A percentile compares a stretch with the other conserved stretches of the same genome.
phyloP scores from a whole-genome alignment of 108 stramenopile genomes.

The Mayamaea pseudoterrestris region DNA sequence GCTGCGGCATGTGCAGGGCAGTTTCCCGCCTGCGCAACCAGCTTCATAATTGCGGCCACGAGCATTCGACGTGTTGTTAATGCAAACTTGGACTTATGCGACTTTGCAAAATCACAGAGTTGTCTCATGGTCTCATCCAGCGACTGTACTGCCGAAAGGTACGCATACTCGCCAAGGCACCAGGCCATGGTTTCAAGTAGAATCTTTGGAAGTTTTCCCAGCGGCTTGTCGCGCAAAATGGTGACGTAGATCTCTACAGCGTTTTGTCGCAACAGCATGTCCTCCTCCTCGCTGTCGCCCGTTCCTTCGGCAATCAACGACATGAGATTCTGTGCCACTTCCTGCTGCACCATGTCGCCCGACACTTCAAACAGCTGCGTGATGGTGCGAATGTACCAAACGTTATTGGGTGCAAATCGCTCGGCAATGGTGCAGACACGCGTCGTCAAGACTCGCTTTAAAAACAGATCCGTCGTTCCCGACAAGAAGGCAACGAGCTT shows the following conservation, averaged over 20 bases:
- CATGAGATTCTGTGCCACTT: constrained; percentile 93
- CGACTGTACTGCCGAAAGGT: constrained; percentile 50
- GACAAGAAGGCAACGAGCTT: constrained; percentile 81
- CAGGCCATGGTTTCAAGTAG: constrained; percentile 93
- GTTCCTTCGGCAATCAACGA: constrained; percentile 92
- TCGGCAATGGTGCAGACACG: constrained; percentile 91
- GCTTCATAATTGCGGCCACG: constrained; percentile 86
- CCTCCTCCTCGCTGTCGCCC: constrained; percentile 89
- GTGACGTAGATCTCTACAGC: constrained; percentile 87
- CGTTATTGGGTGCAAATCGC: constrained; percentile 93
- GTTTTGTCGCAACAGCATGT: constrained; percentile 76
- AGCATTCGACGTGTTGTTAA: constrained; percentile 66
- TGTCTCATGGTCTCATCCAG: constrained; percentile 58
- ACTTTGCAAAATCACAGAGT: constrained; percentile 46
- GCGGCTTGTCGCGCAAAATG: constrained; percentile 53
- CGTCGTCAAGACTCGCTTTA: constrained; percentile 82
- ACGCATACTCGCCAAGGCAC: constrained; percentile 98
- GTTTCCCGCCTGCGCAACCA: constrained; percentile 87
- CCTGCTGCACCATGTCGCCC: constrained; percentile 86
- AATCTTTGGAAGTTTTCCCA: constrained; percentile 49
- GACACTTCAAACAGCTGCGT: constrained; percentile 84
- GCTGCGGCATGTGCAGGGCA: constrained; percentile 77
- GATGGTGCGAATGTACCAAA: constrained; percentile 81
- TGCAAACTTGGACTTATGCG: constrained; percentile 8
- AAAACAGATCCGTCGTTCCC: constrained; percentile 80